These are phyloP conservation scores for Nematocida sp. DNA, from an alignment of 371 early-diverging fungal genomes.

Conservation along the genomic window DNA sequence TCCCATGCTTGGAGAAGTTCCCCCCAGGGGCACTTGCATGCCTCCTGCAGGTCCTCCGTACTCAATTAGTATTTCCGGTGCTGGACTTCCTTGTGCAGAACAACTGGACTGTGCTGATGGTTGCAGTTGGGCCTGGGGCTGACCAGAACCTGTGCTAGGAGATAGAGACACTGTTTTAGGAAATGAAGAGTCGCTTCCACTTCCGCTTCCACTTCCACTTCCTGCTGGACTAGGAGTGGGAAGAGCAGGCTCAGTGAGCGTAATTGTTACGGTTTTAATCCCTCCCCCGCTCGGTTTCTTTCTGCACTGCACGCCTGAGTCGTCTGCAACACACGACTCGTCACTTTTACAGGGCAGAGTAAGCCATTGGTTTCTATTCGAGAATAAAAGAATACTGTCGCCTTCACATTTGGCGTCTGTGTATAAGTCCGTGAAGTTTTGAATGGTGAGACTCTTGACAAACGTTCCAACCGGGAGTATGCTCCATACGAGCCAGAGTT, in stretches of 20 bases:
- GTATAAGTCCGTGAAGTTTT: neutral
- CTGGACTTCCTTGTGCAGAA: no score
- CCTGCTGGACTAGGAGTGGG: neutral
- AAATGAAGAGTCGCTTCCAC: no score
- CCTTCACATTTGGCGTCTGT: conserved; percentile 10
- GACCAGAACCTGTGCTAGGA: no score
- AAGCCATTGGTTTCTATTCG: neutral
- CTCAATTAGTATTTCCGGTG: no score
- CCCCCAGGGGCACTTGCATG: no score
- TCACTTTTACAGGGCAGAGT: neutral
- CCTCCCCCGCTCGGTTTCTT: neutral
- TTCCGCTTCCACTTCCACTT: neutral
- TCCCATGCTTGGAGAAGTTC: no score
- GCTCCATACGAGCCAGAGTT: neutral
- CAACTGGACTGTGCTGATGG: no score
- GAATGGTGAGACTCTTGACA: neutral
- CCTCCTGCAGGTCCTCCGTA: no score
- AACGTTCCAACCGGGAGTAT: neutral
- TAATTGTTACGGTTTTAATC: conserved; percentile 36
- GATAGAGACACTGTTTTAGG: no score
- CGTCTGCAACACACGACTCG: neutral
- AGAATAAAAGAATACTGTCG: neutral
- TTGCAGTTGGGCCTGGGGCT: no score
- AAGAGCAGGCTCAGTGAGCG: neutral
- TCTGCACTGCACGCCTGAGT: neutral